These are phyloP conservation scores for Primulina huaijiensis DNA, from an alignment of 257 asterid species.

Conservation along the genomic window DNA sequence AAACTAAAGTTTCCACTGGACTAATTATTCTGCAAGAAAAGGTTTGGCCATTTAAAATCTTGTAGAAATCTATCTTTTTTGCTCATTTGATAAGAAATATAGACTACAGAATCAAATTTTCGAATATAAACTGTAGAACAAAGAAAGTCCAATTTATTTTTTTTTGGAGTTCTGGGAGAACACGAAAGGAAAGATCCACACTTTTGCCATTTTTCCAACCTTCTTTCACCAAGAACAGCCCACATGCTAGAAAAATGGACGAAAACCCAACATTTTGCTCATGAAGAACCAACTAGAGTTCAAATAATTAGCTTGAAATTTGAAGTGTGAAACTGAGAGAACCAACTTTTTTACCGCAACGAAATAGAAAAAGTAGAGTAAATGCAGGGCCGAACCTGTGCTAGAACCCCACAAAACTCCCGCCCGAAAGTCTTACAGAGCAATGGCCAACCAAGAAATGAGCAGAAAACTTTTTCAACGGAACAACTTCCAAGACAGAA, in stretches of 20 bases:
- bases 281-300: not conserved
- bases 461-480: conserved; percentile 20
- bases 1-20: conserved; percentile 1
- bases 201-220: not conserved
- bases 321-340: not conserved
- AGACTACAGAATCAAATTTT: conserved; percentile 22
- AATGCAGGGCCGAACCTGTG: conserved; percentile 43
- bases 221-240: not conserved
- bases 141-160: not conserved
- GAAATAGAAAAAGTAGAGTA: not conserved
- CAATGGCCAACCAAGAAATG: conserved; percentile 18
- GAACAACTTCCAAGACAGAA: conserved; percentile 35
- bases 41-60: conserved; percentile 5
- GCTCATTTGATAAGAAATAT: not conserved
- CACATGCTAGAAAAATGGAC: not conserved
- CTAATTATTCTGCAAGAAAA: conserved; percentile 16
- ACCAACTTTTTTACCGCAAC: not conserved
- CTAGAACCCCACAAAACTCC: conserved; percentile 26
- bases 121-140: conserved; percentile 12
- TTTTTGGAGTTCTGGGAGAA: not conserved
- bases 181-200: not conserved
- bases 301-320: too few species aligned
- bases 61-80: not conserved
- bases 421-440: conserved; percentile 28
- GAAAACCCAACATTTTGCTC: not conserved